phyloP scores from a whole-genome alignment of 176 grass and related monocot species.

The Themeda triandra region DNA sequence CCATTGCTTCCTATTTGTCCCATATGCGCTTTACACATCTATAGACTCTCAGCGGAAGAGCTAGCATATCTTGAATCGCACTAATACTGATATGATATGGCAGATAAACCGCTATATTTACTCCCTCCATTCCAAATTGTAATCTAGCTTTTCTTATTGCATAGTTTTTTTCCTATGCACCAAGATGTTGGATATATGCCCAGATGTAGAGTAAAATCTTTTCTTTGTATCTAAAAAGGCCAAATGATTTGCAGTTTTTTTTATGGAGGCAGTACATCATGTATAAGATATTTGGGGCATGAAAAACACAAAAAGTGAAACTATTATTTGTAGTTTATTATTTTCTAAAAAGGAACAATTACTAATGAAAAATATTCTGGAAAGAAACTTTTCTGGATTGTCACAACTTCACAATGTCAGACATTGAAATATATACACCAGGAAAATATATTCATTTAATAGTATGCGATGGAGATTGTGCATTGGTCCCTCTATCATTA shows the following conservation, averaged over 20 bases:
- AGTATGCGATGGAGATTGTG: background rate
- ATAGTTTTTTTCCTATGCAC: too few relatives aligned
- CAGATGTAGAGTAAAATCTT: too few relatives aligned
- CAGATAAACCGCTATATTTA: too few relatives aligned
- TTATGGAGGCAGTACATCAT: too few relatives aligned
- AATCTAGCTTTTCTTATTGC: too few relatives aligned
- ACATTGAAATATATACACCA: background rate
- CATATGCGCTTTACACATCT: background rate
- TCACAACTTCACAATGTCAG: background rate
- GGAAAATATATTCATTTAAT: background rate
- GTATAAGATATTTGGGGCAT: background rate
- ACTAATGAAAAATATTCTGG: background rate
- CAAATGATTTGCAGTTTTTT: too few relatives aligned
- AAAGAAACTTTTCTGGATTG: background rate
- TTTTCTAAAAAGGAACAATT: background rate
- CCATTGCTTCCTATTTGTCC: too few relatives aligned
- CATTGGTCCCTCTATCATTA: background rate
- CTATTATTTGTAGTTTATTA: background rate
- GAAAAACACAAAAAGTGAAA: background rate
- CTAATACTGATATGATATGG: background rate
- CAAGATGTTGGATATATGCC: too few relatives aligned
- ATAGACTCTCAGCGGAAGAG: background rate
- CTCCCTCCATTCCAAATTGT: too few relatives aligned
- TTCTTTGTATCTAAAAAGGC: too few relatives aligned
- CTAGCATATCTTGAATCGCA: background rate